Percentiles rank a stretch among this genome's conserved stretches.
Conservation (phyloP, 257 asterid genomes). For the Ballota nigra region DNA sequence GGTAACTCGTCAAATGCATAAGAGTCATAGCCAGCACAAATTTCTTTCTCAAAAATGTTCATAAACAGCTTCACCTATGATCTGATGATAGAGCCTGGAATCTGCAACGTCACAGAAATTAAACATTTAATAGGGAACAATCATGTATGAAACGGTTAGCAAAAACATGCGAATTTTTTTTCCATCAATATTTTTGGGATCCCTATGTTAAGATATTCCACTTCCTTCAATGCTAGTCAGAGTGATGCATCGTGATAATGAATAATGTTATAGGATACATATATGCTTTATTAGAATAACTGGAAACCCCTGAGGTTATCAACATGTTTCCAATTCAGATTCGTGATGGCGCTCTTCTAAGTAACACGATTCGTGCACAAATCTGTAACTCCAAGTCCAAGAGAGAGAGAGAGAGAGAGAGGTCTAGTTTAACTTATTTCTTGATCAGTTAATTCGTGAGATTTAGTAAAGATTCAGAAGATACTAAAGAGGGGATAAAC, state of each 20-base stretch:
- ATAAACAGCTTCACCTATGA: constrained; percentile 38
- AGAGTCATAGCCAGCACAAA: constrained; percentile 39
- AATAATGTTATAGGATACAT: neutral
- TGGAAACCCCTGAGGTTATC: neutral
- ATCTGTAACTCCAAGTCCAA: constrained; percentile 9
- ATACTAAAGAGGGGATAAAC: neutral
- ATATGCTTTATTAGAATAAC: neutral
- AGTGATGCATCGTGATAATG: neutral
- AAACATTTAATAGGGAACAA: neutral
- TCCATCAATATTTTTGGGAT: neutral
- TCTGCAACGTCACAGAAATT: constrained; percentile 22
- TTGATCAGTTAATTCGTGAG: neutral
- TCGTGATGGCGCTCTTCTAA: neutral
- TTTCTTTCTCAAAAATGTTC: constrained; percentile 29
- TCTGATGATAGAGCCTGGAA: constrained; percentile 22
- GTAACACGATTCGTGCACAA: neutral
- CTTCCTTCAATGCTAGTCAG: constrained; percentile 2
- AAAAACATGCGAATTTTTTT: neutral
- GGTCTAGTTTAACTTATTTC: neutral
- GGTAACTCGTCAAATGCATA: constrained; percentile 38
- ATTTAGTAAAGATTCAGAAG: neutral
- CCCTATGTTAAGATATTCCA: neutral
- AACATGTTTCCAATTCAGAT: neutral
- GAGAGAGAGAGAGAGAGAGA: neutral
- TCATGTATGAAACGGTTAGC: neutral